Percentiles rank a stretch among this genome's conserved stretches.
These are phyloP conservation scores for Neonectria sp. DNA, from an alignment of 2,329 filamentous ascomycete species.

Conservation along the genomic window DNA sequence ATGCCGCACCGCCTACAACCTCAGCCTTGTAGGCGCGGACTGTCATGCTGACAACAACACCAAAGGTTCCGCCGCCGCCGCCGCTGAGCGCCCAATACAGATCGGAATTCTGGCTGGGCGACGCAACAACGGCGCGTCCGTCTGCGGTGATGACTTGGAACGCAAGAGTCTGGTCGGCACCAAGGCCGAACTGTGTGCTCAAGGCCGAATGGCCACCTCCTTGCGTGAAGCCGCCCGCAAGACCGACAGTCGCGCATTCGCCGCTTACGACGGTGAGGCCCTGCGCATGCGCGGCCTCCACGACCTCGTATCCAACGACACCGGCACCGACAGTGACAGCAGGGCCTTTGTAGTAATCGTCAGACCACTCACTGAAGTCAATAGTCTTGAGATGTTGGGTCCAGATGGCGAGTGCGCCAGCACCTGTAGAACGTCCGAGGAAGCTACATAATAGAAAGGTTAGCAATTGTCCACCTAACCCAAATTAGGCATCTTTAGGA, in stretches of 20 bases:
- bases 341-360: conserved; percentile 62
- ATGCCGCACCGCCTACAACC: conserved; percentile 58
- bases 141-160: conserved; percentile 68
- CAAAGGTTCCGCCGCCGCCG: conserved; percentile 73
- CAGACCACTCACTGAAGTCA: conserved; percentile 58
- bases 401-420: conserved; percentile 57
- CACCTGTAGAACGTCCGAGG: conserved; percentile 55
- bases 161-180: conserved; percentile 71
- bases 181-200: conserved; percentile 67
- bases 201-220: conserved; percentile 71
- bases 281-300: conserved; percentile 58
- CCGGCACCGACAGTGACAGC: conserved; percentile 71
- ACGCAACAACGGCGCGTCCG: conserved; percentile 63
- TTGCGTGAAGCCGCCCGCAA: conserved; percentile 72
- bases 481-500: neutral
- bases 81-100: conserved; percentile 76
- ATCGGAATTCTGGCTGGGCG: conserved; percentile 63
- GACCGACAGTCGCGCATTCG: conserved; percentile 68
- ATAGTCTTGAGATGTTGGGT: conserved; percentile 59
- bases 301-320: conserved; percentile 63
- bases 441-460: conserved; percentile 23
- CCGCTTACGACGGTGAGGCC: conserved; percentile 68
- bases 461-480: neutral
- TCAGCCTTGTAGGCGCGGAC: conserved; percentile 62
- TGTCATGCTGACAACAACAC: conserved; percentile 69